These are phyloP conservation scores for Cytospora piceicola DNA, from an alignment of 2,329 filamentous ascomycete species.

Conservation along the genomic window DNA sequence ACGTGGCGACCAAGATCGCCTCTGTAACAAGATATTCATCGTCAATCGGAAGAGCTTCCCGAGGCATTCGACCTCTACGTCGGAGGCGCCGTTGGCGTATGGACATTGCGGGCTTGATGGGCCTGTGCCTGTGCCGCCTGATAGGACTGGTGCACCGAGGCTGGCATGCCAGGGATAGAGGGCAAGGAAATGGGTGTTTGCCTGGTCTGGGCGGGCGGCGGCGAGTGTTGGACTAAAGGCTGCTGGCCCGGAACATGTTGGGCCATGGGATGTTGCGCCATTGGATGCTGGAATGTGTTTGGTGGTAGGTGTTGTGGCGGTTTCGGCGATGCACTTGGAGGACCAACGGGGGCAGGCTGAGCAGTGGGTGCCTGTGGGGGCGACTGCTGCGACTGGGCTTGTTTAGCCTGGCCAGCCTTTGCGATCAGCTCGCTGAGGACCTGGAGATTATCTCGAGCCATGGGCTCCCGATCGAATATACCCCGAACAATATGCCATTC, in stretches of 20 bases:
- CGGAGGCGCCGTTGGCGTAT: slow-evolving; percentile 7
- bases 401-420: slow-evolving; percentile 43
- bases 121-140: slow-evolving; percentile 28
- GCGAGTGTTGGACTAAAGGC: slow-evolving; percentile 9
- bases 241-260: neutral
- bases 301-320: slow-evolving; percentile 3
- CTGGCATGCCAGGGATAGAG: slow-evolving; percentile 29
- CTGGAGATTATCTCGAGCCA: slow-evolving; percentile 64
- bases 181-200: slow-evolving; percentile 30
- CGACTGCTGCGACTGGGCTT: slow-evolving; percentile 18
- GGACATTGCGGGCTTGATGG: slow-evolving; percentile 19
- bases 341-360: slow-evolving; percentile 14
- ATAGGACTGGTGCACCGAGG: slow-evolving; percentile 30
- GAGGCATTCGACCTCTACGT: neutral
- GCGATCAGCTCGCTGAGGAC: slow-evolving; percentile 61
- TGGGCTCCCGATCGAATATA: slow-evolving; percentile 68
- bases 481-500: slow-evolving; percentile 76
- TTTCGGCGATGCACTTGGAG: slow-evolving; percentile 24
- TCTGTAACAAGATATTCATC: neutral
- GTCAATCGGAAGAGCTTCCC: neutral
- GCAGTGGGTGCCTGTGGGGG: slow-evolving; percentile 16
- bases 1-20: neutral
- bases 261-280: neutral
- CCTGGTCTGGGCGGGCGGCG: slow-evolving; percentile 11
- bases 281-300: neutral